Percentiles rank a stretch among this genome's conserved stretches.
Evolutionary conservation across 257 asterid genomes (phyloP).

Genomic region (Catharanthus roseus): DNA sequence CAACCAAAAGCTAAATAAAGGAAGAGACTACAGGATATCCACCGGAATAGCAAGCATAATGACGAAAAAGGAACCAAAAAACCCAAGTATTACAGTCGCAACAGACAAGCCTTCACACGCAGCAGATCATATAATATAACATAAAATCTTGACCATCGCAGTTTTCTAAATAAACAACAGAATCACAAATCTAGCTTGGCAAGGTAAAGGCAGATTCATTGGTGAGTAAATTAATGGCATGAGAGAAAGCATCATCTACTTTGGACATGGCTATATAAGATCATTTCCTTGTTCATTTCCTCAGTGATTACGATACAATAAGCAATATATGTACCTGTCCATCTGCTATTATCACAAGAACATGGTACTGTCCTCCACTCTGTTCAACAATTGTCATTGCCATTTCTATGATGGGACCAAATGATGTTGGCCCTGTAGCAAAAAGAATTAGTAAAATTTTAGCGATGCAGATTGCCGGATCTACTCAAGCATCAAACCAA

Average conservation of each 20-base stretch:
- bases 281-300: neutral
- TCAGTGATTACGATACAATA: neutral
- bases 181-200: neutral
- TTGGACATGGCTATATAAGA: neutral
- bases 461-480: conserved; percentile 7
- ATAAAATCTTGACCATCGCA: neutral
- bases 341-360: conserved; percentile 83
- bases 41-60: neutral
- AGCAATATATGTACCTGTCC: conserved; percentile 59
- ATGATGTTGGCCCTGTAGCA: conserved; percentile 90
- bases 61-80: neutral
- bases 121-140: neutral
- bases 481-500: neutral
- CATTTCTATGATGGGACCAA: conserved; percentile 84
- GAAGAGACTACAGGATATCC: neutral
- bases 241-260: neutral
- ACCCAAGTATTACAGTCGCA: neutral
- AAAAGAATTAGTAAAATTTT: conserved; percentile 17
- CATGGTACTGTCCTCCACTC: conserved; percentile 92
- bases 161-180: neutral
- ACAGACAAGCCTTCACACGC: neutral
- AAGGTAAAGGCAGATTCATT: neutral
- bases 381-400: conserved; percentile 83
- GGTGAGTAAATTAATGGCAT: neutral
- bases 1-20: neutral